phyloP scores from a whole-genome alignment of 805 yeast genomes.

The Schizosaccharomyces cryophilus region DNA sequence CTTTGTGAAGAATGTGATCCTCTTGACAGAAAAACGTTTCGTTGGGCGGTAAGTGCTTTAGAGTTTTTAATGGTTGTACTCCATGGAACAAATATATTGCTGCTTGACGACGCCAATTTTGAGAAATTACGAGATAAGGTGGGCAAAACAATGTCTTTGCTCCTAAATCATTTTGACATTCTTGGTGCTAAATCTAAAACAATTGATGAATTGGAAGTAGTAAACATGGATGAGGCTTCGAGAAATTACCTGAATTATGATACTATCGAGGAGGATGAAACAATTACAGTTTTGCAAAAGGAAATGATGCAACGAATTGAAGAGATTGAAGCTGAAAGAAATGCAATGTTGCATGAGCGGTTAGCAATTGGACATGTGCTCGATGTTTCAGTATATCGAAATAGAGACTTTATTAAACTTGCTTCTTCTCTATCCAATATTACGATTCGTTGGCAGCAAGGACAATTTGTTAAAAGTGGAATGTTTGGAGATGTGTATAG shows the following conservation, averaged over 20 bases:
- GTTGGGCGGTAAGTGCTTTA: conserved; percentile 89
- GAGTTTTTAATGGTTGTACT: conserved; percentile 93
- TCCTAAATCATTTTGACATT: conserved; percentile 87
- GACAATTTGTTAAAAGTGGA: conserved; percentile 81
- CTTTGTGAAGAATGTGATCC: conserved; percentile 91
- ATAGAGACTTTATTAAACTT: conserved; percentile 60
- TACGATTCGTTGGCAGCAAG: conserved; percentile 93
- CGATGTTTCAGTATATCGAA: conserved; percentile 68
- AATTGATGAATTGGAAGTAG: conserved; percentile 23
- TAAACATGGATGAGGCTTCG: conserved; percentile 19
- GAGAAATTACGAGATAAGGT: conserved; percentile 49
- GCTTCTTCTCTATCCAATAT: conserved; percentile 77
- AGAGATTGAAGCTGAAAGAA: conserved; percentile 35
- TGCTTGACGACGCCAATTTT: conserved; percentile 57
- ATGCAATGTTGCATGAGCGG: conserved; percentile 20
- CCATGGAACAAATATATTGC: conserved; percentile 64
- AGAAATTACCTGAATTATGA: conserved; percentile 18
- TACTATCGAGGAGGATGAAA: conserved; percentile 19
- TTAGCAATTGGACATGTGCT: conserved; percentile 62
- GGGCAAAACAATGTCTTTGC: conserved; percentile 77
- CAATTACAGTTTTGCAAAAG: conserved; percentile 33
- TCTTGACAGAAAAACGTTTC: conserved; percentile 67
- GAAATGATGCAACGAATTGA: conserved; percentile 42
- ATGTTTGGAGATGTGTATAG: conserved; percentile 86
- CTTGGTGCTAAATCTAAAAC: conserved; percentile 91